Evolutionary conservation across 129 eudicot species (phyloP), one percentile per base, ranked within the genome.

Genomic region (Ambrosia trifida): DNA sequence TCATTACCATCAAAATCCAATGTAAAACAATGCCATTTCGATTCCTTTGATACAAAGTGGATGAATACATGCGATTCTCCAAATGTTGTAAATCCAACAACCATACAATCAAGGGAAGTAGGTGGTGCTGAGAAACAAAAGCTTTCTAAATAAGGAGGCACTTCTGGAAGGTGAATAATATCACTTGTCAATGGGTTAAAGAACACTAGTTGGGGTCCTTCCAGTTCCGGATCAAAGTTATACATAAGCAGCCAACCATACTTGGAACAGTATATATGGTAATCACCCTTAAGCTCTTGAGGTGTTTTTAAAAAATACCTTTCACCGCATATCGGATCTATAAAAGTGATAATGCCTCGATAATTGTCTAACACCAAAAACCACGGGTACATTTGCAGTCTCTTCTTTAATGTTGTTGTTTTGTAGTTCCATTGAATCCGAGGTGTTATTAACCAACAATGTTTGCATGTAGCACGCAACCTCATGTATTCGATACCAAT

Each of bases 391-490:
- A 5, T 38, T 8, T 38, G 43, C 43, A 38, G 43, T 60, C 59
- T 72, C 66, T 1, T 72, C 66, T 1, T 17, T 49, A 31, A 0
- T 24, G 24, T 4, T 45, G 57, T 28, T 20, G 11, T n/a, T 1
- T 12, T n/a, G 3, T 12, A 11, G 38, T 11, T 45, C 71, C 71
- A 61, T 31, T 24, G 41, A 19, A 17, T 43, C 2, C 5, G 8
- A 57, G 69, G 61, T 72, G 69, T 53, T 17, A 35, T 65, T 11
- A 68, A 69, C 13, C 24, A 16, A 12, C 65, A 58, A 11, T 3
- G 19, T 43, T 70, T 69, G 20, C 64, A 77, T 4, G 69, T 61
- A 16, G 76, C 56, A 43, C 81, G 76, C 5, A 77, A 77, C 17
- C 52, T 77, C 19, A 36, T 2, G 64, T 69, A 59, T 18, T 68